These are phyloP conservation scores for Starmerella kuoi DNA, from an alignment of 805 yeast species.

Conservation along the genomic window DNA sequence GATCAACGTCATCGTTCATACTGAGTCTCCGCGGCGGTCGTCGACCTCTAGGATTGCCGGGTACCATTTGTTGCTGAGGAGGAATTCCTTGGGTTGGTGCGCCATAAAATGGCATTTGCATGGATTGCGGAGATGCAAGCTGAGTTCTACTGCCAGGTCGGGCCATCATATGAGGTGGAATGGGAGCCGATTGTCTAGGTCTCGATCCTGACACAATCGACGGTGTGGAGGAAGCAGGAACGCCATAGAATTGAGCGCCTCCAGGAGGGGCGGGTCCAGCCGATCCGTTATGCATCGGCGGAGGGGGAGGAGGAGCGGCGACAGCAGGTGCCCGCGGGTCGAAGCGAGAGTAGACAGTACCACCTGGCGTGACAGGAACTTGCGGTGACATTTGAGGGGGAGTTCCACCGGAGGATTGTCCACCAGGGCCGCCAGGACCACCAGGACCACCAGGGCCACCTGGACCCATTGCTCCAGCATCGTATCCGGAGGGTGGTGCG, in stretches of 20 bases:
- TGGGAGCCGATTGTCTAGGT: not conserved
- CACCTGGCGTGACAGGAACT: conserved; percentile 14
- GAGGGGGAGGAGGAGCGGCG: conserved; percentile 2
- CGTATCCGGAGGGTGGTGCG: too few relatives aligned
- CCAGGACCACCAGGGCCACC: too few relatives aligned
- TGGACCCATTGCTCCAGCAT: too few relatives aligned
- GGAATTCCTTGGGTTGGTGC: not conserved
- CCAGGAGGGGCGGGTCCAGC: too few relatives aligned
- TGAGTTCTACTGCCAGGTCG: conserved; percentile 1
- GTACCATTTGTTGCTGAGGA: not conserved
- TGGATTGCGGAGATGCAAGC: conserved; percentile 7
- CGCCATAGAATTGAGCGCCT: conserved; percentile 2
- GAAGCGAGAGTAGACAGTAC: conserved; percentile 18
- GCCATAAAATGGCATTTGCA: conserved; percentile 5
- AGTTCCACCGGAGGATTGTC: not conserved
- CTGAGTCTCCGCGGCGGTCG: conserved; percentile 13
- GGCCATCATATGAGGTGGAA: not conserved
- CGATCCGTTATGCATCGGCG: not conserved
- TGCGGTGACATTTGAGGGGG: conserved; percentile 4
- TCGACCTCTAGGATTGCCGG: not conserved
- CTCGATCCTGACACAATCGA: not conserved
- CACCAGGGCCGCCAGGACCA: not conserved
- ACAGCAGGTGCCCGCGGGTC: conserved; percentile 17
- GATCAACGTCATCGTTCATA: conserved; percentile 22
- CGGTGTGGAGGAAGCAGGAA: not conserved